Conservation (phyloP, 2,329 filamentous ascomycete genomes). For the Neonectria sp. region DNA sequence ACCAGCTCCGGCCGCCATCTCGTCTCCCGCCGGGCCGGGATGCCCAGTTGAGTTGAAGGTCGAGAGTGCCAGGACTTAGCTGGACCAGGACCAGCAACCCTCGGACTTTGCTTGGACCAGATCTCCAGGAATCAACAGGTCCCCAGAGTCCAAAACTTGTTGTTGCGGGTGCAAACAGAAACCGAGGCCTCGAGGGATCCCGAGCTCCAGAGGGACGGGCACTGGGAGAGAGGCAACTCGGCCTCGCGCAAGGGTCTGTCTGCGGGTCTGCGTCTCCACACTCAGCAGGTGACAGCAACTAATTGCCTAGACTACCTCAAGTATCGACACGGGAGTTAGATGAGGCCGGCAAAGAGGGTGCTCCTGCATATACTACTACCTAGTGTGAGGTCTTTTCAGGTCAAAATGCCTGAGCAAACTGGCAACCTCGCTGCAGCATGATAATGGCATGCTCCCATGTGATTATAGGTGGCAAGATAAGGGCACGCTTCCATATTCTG, state of each 20-base stretch:
- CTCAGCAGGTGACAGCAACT: neutral
- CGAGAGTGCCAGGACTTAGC: constrained; percentile 1
- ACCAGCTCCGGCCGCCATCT: constrained; percentile 32
- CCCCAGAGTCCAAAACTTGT: neutral
- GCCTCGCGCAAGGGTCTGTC: neutral
- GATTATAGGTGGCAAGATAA: constrained; percentile 14
- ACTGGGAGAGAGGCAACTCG: neutral
- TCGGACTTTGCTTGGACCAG: constrained; percentile 7
- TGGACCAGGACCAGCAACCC: constrained; percentile 2
- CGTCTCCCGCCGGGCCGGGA: constrained; percentile 18
- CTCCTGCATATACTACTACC: constrained; percentile 4
- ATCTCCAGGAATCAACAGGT: neutral
- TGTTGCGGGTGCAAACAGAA: constrained; percentile 7
- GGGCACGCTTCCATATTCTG: neutral
- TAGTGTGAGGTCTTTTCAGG: constrained; percentile 18
- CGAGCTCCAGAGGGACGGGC: constrained; percentile 13
- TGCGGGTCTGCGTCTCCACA: constrained; percentile 17
- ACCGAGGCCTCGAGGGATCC: constrained; percentile 1
- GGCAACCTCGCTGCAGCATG: neutral
- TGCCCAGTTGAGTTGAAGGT: constrained; percentile 14
- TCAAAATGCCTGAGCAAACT: constrained; percentile 2
- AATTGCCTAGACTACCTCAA: constrained; percentile 7
- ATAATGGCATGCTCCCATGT: neutral
- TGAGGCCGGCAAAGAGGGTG: constrained; percentile 13
- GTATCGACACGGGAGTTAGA: neutral